These are phyloP conservation scores for Plantago rigida DNA, from an alignment of 305 asterid genomes.

Conservation along the genomic window DNA sequence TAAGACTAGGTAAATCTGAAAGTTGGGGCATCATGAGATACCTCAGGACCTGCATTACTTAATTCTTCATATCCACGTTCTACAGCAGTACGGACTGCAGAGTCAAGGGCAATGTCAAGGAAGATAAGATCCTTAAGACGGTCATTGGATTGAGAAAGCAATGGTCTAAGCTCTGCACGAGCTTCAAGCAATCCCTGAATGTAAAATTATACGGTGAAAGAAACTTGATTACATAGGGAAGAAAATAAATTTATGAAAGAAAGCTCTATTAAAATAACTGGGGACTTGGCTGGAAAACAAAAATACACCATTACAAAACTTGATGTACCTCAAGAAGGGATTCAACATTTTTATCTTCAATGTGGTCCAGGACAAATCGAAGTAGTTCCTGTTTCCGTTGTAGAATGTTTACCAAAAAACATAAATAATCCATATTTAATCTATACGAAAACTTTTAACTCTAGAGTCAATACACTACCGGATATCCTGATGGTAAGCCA, in stretches of 20 bases:
- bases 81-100: conserved; percentile 91
- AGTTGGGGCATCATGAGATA: conserved; percentile 25
- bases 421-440: conserved; percentile 19
- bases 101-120: conserved; percentile 92
- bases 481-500: conserved; percentile 90
- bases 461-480: conserved; percentile 38
- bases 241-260: background rate
- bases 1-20: conserved; percentile 10
- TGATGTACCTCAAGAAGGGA: conserved; percentile 79
- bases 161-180: conserved; percentile 91
- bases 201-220: conserved; percentile 22
- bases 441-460: conserved; percentile 5
- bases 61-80: conserved; percentile 94
- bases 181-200: conserved; percentile 89
- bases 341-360: conserved; percentile 88
- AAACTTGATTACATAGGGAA: background rate
- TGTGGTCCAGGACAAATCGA: conserved; percentile 61
- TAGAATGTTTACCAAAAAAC: conserved; percentile 18
- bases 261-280: conserved; percentile 6
- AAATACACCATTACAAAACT: conserved; percentile 23
- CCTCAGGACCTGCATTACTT: conserved; percentile 77
- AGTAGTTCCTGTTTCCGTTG: conserved; percentile 61
- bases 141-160: conserved; percentile 58
- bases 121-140: conserved; percentile 92
- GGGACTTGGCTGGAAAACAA: conserved; percentile 6